These are phyloP conservation scores for Corymbia maculata DNA, from an alignment of 345 rosid genomes.

Conservation along the genomic window DNA sequence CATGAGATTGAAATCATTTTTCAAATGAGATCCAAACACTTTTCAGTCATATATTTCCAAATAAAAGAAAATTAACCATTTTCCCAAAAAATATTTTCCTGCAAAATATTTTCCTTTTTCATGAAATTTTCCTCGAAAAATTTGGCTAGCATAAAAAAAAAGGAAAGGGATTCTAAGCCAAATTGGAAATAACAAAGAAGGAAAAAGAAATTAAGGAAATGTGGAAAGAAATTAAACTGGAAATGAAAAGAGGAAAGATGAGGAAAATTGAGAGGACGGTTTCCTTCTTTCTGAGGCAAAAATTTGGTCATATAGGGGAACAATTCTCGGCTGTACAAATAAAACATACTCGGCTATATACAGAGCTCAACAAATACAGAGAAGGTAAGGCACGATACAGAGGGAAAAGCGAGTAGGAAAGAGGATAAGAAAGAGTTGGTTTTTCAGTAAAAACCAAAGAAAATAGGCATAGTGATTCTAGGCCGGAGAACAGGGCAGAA, in stretches of 20 bases:
- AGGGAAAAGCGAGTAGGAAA: background rate
- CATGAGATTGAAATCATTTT: too few species aligned
- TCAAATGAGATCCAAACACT: too few species aligned
- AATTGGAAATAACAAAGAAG: background rate
- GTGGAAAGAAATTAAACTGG: background rate
- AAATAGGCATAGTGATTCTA: background rate
- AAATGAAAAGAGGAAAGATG: background rate
- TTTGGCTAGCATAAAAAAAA: background rate
- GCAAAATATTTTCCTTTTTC: too few species aligned
- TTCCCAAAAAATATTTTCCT: too few species aligned
- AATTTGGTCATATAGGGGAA: background rate
- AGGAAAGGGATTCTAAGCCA: background rate
- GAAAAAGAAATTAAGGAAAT: background rate
- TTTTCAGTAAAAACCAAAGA: background rate
- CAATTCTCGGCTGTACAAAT: fast-evolving
- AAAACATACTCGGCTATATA: background rate
- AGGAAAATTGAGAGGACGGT: background rate
- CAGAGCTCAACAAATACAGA: background rate
- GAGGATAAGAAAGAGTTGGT: background rate
- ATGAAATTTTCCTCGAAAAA: background rate
- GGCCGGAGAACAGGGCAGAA: background rate
- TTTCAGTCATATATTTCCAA: too few species aligned
- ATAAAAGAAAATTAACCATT: too few species aligned
- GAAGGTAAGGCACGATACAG: background rate
- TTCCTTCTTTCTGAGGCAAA: background rate